Base-by-base conservation (phyloP, 2,329 filamentous ascomycete genomes). In the Cladosporium sp. region DNA sequence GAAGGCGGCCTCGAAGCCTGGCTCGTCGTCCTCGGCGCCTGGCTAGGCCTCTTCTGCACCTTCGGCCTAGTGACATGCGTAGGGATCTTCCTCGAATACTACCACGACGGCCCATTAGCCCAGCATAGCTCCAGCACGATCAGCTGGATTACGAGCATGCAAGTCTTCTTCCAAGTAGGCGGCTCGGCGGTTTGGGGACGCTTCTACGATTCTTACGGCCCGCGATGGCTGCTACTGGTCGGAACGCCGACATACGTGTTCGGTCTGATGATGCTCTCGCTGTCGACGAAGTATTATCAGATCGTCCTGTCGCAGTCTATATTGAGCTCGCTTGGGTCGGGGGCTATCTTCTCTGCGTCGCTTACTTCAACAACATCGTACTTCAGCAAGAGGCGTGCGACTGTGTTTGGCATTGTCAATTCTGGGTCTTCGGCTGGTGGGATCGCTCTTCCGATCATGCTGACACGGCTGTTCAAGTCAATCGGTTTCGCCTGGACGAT, bases 11-110 rank as follows among this genome's bases (percentile, higher is more conserved):
- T 83, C 15, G 75, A 83, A 64, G 90, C 90, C 57, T 96, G 92
- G 89, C 80, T 89, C 3, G 90, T 95, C 34, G 90, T 96, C 5
- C 75, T 93, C n/a, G 92, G 91, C 25, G 30, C 28, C 15, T 94
- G 90, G 78, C 84, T 87, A 65, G 86, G 87, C 11, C 84, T 96
- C 61, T 80, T 90, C 64, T 86, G 88, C 11, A 83, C 85, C 3
- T 84, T 95, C 59, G 92, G 92, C 0, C 77, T 93, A 66, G 86
- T 95, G 82, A 92, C 92, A 73, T 86, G 84, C 62, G 81, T 92
- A 55, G 90, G 88, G 19, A 88, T 88, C 1, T 89, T 94, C 74
- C 88, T 80, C 52, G 71, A 71, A 25, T 81, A 80, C 66, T 81
- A 81, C 62, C 66, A 75, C 34, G 67, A 63, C 1, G 69, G 79